Evolutionary conservation across 2,329 filamentous ascomycete species (phyloP).

Genomic region (Stachybotrys elegans): DNA sequence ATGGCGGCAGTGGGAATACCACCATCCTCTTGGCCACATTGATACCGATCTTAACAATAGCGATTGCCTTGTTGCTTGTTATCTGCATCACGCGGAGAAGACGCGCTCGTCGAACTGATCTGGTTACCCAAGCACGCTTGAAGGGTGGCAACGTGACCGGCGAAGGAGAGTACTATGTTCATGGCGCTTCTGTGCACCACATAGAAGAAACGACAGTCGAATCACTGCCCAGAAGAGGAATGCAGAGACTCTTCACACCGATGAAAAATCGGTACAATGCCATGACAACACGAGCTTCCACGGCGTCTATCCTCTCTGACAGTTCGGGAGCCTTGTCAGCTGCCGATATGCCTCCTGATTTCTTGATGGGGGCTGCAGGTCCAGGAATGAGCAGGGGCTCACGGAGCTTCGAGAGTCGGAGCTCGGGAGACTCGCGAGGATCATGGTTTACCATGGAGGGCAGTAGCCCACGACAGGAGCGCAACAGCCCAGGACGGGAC

Average conservation of each 20-base stretch:
- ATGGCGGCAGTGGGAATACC: conserved; percentile 21
- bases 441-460: conserved; percentile 32
- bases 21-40: conserved; percentile 38
- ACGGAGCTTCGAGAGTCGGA: background rate
- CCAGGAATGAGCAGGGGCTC: conserved; percentile 6
- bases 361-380: conserved; percentile 18
- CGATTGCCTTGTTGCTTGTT: conserved; percentile 26
- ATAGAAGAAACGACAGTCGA: conserved; percentile 11
- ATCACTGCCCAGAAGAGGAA: no score
- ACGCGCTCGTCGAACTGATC: conserved; percentile 19
- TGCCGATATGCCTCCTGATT: conserved; percentile 16
- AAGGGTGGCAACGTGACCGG: conserved; percentile 14
- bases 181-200: conserved; percentile 15
- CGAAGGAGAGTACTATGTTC: background rate
- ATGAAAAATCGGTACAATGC: conserved; percentile 16
- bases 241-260: conserved; percentile 9
- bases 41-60: conserved; percentile 33
- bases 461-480: conserved; percentile 15
- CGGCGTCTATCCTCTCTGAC: conserved; percentile 18
- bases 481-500: conserved; percentile 18
- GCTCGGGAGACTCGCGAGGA: conserved; percentile 16
- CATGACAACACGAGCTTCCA: conserved; percentile 16
- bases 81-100: conserved; percentile 26
- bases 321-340: conserved; percentile 17
- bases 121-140: conserved; percentile 21